phyloP scores from a whole-genome alignment of 331 rosid species.

The Phaseolus coccineus region DNA sequence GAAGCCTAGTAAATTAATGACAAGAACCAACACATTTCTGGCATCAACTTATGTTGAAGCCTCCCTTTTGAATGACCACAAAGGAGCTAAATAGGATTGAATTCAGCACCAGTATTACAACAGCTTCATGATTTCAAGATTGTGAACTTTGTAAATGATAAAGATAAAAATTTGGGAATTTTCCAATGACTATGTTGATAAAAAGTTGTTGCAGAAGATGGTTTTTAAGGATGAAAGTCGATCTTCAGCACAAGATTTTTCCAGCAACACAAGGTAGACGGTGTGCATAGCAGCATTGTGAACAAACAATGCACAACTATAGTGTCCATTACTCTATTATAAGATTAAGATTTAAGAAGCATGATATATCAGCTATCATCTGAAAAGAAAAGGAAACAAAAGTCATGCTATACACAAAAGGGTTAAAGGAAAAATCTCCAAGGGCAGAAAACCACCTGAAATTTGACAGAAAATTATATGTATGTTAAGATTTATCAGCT shows the following conservation, averaged over 20 bases:
- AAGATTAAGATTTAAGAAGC: slow-evolving; percentile 7
- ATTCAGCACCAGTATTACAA: too few relatives aligned
- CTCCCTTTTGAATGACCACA: too few relatives aligned
- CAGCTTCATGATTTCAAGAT: too few relatives aligned
- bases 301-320: slow-evolving; percentile 35
- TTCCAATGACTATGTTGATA: too few relatives aligned
- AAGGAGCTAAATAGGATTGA: too few relatives aligned
- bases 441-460: slow-evolving; percentile 90
- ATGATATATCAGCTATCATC: slow-evolving; percentile 55
- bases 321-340: slow-evolving; percentile 17
- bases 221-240: too few relatives aligned
- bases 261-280: slow-evolving; percentile 93
- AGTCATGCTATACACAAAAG: slow-evolving; percentile 90
- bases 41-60: too few relatives aligned
- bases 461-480: slow-evolving; percentile 30
- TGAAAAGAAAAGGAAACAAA: slow-evolving; percentile 87
- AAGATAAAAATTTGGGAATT: too few relatives aligned
- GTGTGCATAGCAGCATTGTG: slow-evolving; percentile 64
- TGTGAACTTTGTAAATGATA: too few relatives aligned
- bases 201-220: too few relatives aligned
- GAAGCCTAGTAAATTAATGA: too few relatives aligned
- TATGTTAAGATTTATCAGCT: slow-evolving; percentile 4
- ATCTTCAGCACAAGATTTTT: slow-evolving; percentile 90
- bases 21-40: too few relatives aligned
- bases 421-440: slow-evolving; percentile 92